Percentiles rank a stretch among this genome's conserved stretches.
phyloP scores from a whole-genome alignment of 768 basidiomycete species.

The Trametopsis cervina region DNA sequence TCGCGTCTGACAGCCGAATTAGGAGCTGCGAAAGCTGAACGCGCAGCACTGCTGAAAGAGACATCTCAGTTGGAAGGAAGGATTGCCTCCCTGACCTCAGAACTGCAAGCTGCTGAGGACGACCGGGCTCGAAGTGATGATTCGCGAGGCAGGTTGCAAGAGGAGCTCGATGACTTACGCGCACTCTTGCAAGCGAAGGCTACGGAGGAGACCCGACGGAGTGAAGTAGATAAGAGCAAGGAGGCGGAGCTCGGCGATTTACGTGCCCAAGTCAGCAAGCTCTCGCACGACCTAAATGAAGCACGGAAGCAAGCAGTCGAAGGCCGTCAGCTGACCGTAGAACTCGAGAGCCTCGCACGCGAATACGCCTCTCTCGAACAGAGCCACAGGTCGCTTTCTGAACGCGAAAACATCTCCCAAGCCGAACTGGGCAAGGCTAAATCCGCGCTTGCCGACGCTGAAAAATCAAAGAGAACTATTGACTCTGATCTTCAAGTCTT shows the following conservation, averaged over 20 bases:
- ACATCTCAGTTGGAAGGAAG: slow-evolving; percentile 64
- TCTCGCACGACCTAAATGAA: slow-evolving; percentile 64
- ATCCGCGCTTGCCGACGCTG: slow-evolving; percentile 44
- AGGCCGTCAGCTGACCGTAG: slow-evolving; percentile 65
- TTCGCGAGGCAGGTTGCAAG: slow-evolving; percentile 58
- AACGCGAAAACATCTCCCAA: slow-evolving; percentile 48
- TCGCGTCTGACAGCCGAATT: slow-evolving; percentile 45
- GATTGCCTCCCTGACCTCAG: slow-evolving; percentile 55
- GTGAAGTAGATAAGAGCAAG: slow-evolving; percentile 80
- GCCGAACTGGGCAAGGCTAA: slow-evolving; percentile 44
- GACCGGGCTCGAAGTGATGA: slow-evolving; percentile 41
- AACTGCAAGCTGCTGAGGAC: slow-evolving; percentile 52
- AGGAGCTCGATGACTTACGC: slow-evolving; percentile 83
- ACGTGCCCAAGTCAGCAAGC: slow-evolving; percentile 49
- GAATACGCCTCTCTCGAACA: slow-evolving; percentile 55
- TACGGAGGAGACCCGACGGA: slow-evolving; percentile 76
- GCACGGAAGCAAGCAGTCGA: slow-evolving; percentile 57
- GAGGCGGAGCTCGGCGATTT: slow-evolving; percentile 77
- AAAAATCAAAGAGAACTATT: slow-evolving; percentile 58
- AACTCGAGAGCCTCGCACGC: slow-evolving; percentile 56
- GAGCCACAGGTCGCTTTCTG: slow-evolving; percentile 58
- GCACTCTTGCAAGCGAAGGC: slow-evolving; percentile 79
- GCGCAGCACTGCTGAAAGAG: slow-evolving; percentile 46
- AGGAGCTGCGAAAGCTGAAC: slow-evolving; percentile 46
- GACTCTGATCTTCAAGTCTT: slow-evolving; percentile 71